Conservation (phyloP, 148 eudicot species). For the Rhododendron ferrugineum region DNA sequence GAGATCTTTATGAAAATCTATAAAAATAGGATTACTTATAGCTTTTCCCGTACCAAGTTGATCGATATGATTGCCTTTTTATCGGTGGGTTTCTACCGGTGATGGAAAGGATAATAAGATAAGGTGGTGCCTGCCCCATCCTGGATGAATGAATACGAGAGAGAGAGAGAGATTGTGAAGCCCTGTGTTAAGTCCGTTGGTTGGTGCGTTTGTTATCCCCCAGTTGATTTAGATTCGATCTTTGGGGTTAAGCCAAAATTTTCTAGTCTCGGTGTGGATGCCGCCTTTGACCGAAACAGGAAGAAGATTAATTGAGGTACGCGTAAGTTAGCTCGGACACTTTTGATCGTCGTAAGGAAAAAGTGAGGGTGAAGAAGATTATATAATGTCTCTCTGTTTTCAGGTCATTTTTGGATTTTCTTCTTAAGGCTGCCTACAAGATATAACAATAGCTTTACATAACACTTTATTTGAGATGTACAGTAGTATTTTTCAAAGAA, state of each 20-base stretch:
- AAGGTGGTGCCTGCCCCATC: constrained; percentile 9
- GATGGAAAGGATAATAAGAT: background rate
- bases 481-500: background rate
- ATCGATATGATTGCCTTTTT: background rate
- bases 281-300: too few species aligned
- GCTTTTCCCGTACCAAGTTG: background rate
- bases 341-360: too few species aligned
- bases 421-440: background rate
- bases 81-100: constrained; percentile 6
- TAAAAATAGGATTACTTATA: background rate
- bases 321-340: too few species aligned
- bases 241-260: too few species aligned
- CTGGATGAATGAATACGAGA: background rate
- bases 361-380: background rate
- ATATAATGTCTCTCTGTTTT: background rate
- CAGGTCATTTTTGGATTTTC: constrained; percentile 15
- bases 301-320: too few species aligned
- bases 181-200: too few species aligned
- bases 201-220: too few species aligned
- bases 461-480: background rate
- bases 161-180: background rate
- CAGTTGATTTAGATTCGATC: too few species aligned
- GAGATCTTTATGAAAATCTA: constrained; percentile 7
- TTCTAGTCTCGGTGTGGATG: too few species aligned
- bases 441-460: background rate